phyloP scores from a whole-genome alignment of 345 rosid species.

The Schrenkiella parvula region DNA sequence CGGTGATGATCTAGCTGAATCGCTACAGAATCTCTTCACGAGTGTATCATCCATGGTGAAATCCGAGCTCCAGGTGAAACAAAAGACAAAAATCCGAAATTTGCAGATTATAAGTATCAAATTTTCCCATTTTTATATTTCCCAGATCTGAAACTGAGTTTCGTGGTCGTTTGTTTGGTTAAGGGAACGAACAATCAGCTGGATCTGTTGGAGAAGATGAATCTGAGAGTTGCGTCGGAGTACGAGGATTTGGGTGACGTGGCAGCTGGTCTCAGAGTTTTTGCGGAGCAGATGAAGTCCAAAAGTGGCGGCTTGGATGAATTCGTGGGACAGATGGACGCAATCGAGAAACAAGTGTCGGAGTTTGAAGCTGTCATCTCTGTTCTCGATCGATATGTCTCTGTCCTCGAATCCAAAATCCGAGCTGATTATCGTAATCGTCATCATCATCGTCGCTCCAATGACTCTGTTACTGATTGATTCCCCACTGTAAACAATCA shows the following conservation, averaged over 20 bases:
- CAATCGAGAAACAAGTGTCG: constrained; percentile 70
- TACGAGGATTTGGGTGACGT: constrained; percentile 73
- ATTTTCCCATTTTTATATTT: background rate
- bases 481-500: background rate
- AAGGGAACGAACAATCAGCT: constrained; percentile 67
- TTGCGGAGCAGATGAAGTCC: constrained; percentile 66
- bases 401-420: constrained; percentile 66
- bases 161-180: background rate
- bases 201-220: constrained; percentile 88
- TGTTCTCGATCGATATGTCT: constrained; percentile 68
- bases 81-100: background rate
- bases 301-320: constrained; percentile 69
- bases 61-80: constrained; percentile 70
- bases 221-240: constrained; percentile 62
- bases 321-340: constrained; percentile 66
- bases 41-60: constrained; percentile 72
- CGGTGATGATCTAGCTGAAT: constrained; percentile 58
- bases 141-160: background rate
- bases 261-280: constrained; percentile 66
- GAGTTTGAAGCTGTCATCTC: constrained; percentile 78
- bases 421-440: constrained; percentile 38
- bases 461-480: constrained; percentile 13
- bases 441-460: constrained; percentile 14
- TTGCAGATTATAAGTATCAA: background rate
- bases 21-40: constrained; percentile 59